A percentile compares a stretch with the other conserved stretches of the same genome.
These are phyloP conservation scores for Bocquillonia castaneifolia DNA, from an alignment of 441 rosid species.

Conservation along the genomic window DNA sequence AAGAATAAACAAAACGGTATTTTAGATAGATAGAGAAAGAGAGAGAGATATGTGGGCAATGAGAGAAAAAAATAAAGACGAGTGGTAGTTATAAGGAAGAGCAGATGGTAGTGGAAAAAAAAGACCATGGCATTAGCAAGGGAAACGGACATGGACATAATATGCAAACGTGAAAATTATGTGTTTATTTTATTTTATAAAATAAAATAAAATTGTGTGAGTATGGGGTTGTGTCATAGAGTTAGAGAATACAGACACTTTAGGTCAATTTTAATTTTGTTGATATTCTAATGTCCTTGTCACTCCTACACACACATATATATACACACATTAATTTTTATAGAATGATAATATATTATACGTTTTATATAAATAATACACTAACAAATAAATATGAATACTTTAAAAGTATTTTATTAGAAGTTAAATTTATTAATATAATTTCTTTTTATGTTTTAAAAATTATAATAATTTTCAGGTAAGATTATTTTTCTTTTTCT, in stretches of 20 bases:
- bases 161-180: constrained; percentile 36
- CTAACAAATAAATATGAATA: too few relatives aligned
- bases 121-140: background rate
- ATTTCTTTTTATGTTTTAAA: too few relatives aligned
- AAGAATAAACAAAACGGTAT: background rate
- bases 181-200: background rate
- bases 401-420: too few relatives aligned
- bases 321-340: too few relatives aligned
- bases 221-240: background rate
- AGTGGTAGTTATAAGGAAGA: constrained; percentile 23
- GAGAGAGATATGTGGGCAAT: background rate
- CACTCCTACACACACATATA: background rate
- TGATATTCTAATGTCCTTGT: background rate
- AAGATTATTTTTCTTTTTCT: too few relatives aligned
- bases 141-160: constrained; percentile 26
- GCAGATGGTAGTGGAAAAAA: background rate
- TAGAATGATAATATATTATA: too few relatives aligned
- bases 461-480: too few relatives aligned
- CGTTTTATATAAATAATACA: too few relatives aligned
- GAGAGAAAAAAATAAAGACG: background rate
- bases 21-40: constrained; percentile 4
- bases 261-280: background rate
- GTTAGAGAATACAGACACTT: background rate
- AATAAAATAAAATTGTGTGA: background rate
- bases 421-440: too few relatives aligned